phyloP scores from a whole-genome alignment of 108 stramenopile species.

The Nitzschia inconspicua region DNA sequence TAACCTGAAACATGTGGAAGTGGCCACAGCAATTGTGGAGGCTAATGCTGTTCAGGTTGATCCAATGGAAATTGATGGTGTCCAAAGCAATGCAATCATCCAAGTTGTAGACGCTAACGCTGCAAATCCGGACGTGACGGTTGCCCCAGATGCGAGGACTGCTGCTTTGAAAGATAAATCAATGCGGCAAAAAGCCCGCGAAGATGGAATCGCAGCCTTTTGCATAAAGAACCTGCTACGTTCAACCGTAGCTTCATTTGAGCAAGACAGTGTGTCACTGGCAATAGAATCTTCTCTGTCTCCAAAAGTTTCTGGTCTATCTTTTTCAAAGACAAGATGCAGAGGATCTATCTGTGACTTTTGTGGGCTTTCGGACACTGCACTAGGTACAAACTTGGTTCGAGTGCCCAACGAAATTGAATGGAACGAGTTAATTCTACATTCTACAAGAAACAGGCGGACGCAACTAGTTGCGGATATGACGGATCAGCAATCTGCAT shows the following conservation, averaged over 20 bases:
- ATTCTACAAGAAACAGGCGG: constrained; percentile 38
- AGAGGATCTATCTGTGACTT: constrained; percentile 57
- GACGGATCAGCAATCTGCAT: not conserved
- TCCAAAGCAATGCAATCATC: constrained; percentile 13
- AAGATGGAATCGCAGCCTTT: constrained; percentile 66
- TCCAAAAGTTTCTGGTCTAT: constrained; percentile 45
- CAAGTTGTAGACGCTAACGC: constrained; percentile 28
- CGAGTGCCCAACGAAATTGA: constrained; percentile 71
- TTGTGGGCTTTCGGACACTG: constrained; percentile 72
- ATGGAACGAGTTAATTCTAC: constrained; percentile 70
- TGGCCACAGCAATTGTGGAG: constrained; percentile 18
- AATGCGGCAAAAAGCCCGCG: constrained; percentile 57
- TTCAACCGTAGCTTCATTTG: constrained; percentile 73
- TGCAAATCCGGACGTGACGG: constrained; percentile 40
- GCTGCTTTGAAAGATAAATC: constrained; percentile 46
- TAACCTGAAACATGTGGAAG: not conserved
- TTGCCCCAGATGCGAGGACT: constrained; percentile 38
- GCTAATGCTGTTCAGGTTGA: constrained; percentile 45
- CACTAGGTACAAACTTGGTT: constrained; percentile 72
- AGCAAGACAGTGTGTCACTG: constrained; percentile 62
- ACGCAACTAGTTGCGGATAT: constrained; percentile 64
- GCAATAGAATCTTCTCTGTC: constrained; percentile 60
- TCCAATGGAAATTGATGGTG: constrained; percentile 26
- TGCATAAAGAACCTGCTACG: constrained; percentile 62
- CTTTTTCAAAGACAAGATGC: constrained; percentile 52